Evolutionary conservation across 139 green algal genomes (phyloP), one percentile per base, ranked within the genome.

Genomic region (Spirogloea muscicola): DNA sequence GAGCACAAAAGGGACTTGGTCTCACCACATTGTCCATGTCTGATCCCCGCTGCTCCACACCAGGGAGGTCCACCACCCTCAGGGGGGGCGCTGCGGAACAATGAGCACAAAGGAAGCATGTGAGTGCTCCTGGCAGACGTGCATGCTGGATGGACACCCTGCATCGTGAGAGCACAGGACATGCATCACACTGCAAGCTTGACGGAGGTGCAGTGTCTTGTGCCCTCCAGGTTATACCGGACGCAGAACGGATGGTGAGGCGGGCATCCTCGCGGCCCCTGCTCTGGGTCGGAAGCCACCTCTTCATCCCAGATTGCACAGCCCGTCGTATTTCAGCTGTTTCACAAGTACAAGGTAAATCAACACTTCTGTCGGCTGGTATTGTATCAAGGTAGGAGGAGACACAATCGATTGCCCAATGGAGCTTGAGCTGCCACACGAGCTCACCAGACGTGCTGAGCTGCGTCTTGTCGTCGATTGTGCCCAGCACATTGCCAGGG

Each of bases 21-120:
- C 49, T 76, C 48, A 76, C 68, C 59, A 70, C 49, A 25, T 70
- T 43, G 16, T 76, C 68, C 4, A 46, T 49, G 41, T 76, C 68
- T 76, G 68, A 76, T 18, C 49, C 60, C 34, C 51, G 60, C 9
- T 27, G 33, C 59, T 70, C 49, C 29, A 76, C 13, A 25, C 68
- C 68, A 2, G 68, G 68, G 31, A 76, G 68, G 68, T 76, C 68
- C 31, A 70, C 27, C 37, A 76, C 18, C 0, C 51, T 41, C 4
- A 76, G 25, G 16, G 68, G 68, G 33, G 68, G 68, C 21, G 68
- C 68, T 76, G 68, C 29, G 21, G 49, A 18, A 25, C 31, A 66
- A 16, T 27, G 13, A 16, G 13, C 44, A 52, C 44, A 52, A 16
- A 16, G 44, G 13, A 52, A 16, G 16, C 13, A 52, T 13, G 44